Base-by-base conservation (phyloP, 371 early-diverging fungal species). In the Mortierella sp. region DNA sequence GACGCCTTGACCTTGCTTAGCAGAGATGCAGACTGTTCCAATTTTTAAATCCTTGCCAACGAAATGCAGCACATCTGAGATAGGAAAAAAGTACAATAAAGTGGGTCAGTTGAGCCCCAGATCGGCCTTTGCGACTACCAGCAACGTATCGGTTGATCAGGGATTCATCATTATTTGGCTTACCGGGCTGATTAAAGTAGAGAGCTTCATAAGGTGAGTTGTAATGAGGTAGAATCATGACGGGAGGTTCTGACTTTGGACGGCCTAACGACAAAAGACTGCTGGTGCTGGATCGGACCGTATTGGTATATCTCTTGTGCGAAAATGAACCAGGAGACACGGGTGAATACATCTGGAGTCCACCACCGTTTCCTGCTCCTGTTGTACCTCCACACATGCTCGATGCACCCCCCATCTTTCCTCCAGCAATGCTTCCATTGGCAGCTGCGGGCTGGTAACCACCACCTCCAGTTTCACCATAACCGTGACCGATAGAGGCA, bases 221-320 rank as follows among this genome's bases (percentile, higher is more conserved):
- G 56, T 78, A 78, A 54, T 78, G 79, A 7, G 79, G 69, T 22
- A 78, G 61, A 57, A 78, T 69, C 49, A 65, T 56, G 45, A 78
- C 79, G 15, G 79, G 79, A 10, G 72, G 79, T n/a, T 78, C 73
- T 2, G 65, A 5, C 42, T 68, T 76, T 13, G 61, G 61, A 4
- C 72, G 73, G 1, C 64, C 63, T 47, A 72, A 35, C 13, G 61
- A 65, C 31, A 78, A 12, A 37, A 72, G 55, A 10, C 70, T 73
- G 35, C 79, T 78, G 28, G 73, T 62, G 45, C 64, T 69, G 2
- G 79, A 78, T 53, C 79, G 69, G 28, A 73, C 61, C 32, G 75
- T 75, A 1, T 66, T 54, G 15, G 69, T 51, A 54, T 69, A 75
- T 37, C 61, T 54, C 34, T 59, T 68, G n/a, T 65, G 66, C 4